Percentiles rank a stretch among this genome's conserved stretches.
phyloP scores from a whole-genome alignment of 2,329 filamentous ascomycete species.

The Magnaporthales sp. region DNA sequence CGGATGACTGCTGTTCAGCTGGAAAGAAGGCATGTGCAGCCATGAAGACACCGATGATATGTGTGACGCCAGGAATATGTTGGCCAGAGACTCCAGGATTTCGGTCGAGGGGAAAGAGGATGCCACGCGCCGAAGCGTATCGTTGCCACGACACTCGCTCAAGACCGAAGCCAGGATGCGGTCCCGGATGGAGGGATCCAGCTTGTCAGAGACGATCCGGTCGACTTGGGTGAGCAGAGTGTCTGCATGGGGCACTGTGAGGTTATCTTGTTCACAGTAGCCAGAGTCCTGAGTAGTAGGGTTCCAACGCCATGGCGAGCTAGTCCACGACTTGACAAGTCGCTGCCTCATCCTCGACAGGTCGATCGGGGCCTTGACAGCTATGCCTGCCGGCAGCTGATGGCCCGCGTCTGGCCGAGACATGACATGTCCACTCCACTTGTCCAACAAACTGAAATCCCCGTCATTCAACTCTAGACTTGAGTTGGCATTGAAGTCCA shows the following conservation, averaged over 20 bases:
- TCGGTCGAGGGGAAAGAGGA: conserved; percentile 55
- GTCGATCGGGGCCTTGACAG: conserved; percentile 28
- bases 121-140: conserved; percentile 41
- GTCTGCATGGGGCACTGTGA: conserved; percentile 33
- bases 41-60: conserved; percentile 47
- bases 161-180: conserved; percentile 56
- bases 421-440: conserved; percentile 34
- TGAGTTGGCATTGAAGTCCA: conserved; percentile 41
- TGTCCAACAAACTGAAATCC: conserved; percentile 41
- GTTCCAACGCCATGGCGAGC: conserved; percentile 42
- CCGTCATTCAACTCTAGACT: conserved; percentile 42
- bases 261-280: conserved; percentile 34
- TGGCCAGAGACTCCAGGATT: conserved; percentile 50
- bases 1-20: conserved; percentile 43
- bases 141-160: conserved; percentile 42
- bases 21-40: conserved; percentile 54
- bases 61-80: conserved; percentile 50
- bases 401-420: conserved; percentile 11
- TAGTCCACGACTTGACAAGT: conserved; percentile 38
- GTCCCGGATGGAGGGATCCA: conserved; percentile 45
- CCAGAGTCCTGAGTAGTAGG: conserved; percentile 33
- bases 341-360: conserved; percentile 36
- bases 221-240: conserved; percentile 29
- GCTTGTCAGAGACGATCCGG: conserved; percentile 31
- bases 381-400: not conserved